Base-by-base conservation (phyloP, 805 yeast genomes). In the Suhomyces kilbournensis region DNA sequence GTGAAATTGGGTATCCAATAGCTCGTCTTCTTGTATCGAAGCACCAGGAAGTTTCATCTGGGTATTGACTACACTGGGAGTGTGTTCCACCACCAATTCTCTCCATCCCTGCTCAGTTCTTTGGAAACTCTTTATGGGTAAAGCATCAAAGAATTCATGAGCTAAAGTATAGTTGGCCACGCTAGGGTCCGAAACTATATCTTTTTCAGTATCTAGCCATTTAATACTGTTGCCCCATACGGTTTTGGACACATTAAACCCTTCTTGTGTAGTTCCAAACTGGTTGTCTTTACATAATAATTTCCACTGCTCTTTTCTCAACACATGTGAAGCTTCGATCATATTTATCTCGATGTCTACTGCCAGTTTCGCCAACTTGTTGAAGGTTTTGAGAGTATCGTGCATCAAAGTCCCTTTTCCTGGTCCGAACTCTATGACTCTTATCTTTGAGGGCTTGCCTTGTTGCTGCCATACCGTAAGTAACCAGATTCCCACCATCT, bases 91-190 rank as follows among this genome's bases (percentile, higher is more conserved):
- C 39, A 86, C 58, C 22, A 81, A 74, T 63, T 90, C 96, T 57
- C 92, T 73, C 96, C 96, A 90, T 0, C 93, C 93, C 14, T 82
- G 68, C 15, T 75, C 72, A 0, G 86, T 83, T 55, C 77, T 79
- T 49, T 78, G 76, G 62, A 86, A 89, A 56, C 84, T 80, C 56
- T 85, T 83, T 22, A 90, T 83, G 0, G 96, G 96, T 51, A 90
- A 71, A 0, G 96, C 96, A 68, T 90, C 96, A 63, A 86, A 90
- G 61, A 90, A 90, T 66, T 90, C 96, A 64, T 90, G 96, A 0
- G 96, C 94, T 50, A 90, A 65, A 4, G 88, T 74, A 63, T 81
- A 89, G 53, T 87, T 86, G 43, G 88, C 75, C 38, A 63, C 60
- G 1, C 57, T 53, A 3, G 50, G 38, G 26, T 60, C 62, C 7